These are phyloP conservation scores for Emmonsia crescens DNA, from an alignment of 2,329 filamentous ascomycete species.

Conservation along the genomic window DNA sequence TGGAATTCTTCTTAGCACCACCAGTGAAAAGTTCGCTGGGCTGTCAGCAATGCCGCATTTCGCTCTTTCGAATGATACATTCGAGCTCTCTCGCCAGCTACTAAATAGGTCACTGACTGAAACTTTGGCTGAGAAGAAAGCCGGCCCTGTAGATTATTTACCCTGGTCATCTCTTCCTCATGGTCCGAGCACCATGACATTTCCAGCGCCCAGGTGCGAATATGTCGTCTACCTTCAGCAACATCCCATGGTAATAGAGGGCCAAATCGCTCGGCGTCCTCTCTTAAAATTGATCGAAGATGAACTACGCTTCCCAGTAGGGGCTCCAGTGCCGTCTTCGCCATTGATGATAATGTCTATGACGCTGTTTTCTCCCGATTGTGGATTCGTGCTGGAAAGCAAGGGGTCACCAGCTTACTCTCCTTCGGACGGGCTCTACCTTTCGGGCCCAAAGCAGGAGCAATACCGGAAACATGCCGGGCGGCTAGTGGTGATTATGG, in stretches of 20 bases:
- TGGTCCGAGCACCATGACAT: slow-evolving; percentile 36
- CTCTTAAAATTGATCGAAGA: slow-evolving; percentile 44
- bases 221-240: slow-evolving; percentile 74
- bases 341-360: slow-evolving; percentile 49
- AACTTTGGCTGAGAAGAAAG: slow-evolving; percentile 52
- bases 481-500: slow-evolving; percentile 44
- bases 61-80: slow-evolving; percentile 47
- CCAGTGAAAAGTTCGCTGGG: slow-evolving; percentile 88
- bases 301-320: slow-evolving; percentile 50
- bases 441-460: slow-evolving; percentile 48
- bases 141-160: slow-evolving; percentile 45
- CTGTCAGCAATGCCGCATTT: slow-evolving; percentile 84
- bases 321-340: slow-evolving; percentile 41
- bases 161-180: slow-evolving; percentile 68
- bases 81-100: slow-evolving; percentile 49
- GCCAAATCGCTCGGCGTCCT: slow-evolving; percentile 20
- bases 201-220: slow-evolving; percentile 68
- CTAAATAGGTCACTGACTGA: slow-evolving; percentile 62
- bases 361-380: slow-evolving; percentile 54
- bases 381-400: slow-evolving; percentile 53
- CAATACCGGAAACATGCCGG: slow-evolving; percentile 42
- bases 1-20: slow-evolving; percentile 69
- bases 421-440: slow-evolving; percentile 41
- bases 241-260: slow-evolving; percentile 29
- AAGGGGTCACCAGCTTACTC: slow-evolving; percentile 47